Conservation (phyloP, 1,284 basidiomycete genomes). For the Boletus sp. region DNA sequence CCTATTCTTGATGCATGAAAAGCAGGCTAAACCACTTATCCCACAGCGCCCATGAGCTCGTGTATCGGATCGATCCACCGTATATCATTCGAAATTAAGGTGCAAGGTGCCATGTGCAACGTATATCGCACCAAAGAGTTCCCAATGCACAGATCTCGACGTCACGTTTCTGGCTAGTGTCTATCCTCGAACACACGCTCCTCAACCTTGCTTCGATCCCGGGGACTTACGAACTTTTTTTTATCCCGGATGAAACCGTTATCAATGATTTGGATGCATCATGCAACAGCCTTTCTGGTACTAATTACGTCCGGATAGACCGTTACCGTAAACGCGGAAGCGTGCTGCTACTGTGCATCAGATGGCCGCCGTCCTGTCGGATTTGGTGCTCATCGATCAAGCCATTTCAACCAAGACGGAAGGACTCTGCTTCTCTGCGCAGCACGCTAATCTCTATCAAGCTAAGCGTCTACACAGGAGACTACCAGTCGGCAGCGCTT, state of each 20-base stretch:
- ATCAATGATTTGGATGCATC: constrained; percentile 37
- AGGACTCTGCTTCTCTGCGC: constrained; percentile 39
- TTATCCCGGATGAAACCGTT: constrained; percentile 36
- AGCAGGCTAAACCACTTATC: constrained; percentile 4
- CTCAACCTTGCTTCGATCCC: constrained; percentile 23
- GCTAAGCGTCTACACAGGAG: neutral
- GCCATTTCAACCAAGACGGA: constrained; percentile 35
- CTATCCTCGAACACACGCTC: neutral
- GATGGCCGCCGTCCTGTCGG: constrained; percentile 1
- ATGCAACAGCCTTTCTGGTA: constrained; percentile 12
- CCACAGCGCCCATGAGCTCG: neutral
- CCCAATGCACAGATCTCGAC: constrained; percentile 1
- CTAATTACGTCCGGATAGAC: constrained; percentile 8
- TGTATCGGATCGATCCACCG: constrained; percentile 3
- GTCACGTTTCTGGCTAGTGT: neutral
- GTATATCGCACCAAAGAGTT: neutral
- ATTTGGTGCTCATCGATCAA: constrained; percentile 25
- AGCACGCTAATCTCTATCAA: constrained; percentile 45
- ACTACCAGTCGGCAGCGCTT: neutral
- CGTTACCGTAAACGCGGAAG: constrained; percentile 8
- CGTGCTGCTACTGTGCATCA: constrained; percentile 5
- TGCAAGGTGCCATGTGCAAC: neutral
- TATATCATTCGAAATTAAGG: constrained; percentile 3
- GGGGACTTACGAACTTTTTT: constrained; percentile 32
- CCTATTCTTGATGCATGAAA: constrained; percentile 2